Percentiles rank a stretch among this genome's conserved stretches.
phyloP scores from a whole-genome alignment of 306 rosid species.

The Fagus sylvatica region DNA sequence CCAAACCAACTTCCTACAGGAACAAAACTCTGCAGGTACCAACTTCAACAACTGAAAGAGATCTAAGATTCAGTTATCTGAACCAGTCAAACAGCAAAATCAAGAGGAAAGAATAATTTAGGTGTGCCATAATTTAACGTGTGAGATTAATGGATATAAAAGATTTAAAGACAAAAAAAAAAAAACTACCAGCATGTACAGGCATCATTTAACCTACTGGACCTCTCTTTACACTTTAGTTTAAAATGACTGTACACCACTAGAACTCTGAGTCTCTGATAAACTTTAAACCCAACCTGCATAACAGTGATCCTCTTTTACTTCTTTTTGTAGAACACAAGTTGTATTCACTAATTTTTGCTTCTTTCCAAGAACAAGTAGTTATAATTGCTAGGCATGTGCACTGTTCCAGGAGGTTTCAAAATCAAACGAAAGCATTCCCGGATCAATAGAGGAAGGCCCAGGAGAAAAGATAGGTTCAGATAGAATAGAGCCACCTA shows the following conservation, averaged over 20 bases:
- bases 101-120: neutral
- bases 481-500: constrained; percentile 37
- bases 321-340: neutral
- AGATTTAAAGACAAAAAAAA: no score
- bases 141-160: neutral
- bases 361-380: constrained; percentile 19
- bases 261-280: constrained; percentile 1
- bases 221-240: constrained; percentile 17
- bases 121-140: neutral
- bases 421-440: constrained; percentile 39
- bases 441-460: constrained; percentile 30
- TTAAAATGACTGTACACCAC: constrained; percentile 21
- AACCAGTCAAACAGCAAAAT: neutral
- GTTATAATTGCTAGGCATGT: constrained; percentile 19
- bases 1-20: neutral
- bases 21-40: neutral
- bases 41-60: neutral
- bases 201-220: constrained; percentile 28
- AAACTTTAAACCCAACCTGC: constrained; percentile 1
- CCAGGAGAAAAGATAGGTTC: constrained; percentile 46
- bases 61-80: neutral
- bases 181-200: constrained; percentile 14
- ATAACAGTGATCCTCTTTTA: neutral
- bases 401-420: constrained; percentile 45
- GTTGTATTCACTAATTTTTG: neutral